phyloP scores from a whole-genome alignment of 371 early-diverging fungal species.

The Apophysomyces ossiformis region DNA sequence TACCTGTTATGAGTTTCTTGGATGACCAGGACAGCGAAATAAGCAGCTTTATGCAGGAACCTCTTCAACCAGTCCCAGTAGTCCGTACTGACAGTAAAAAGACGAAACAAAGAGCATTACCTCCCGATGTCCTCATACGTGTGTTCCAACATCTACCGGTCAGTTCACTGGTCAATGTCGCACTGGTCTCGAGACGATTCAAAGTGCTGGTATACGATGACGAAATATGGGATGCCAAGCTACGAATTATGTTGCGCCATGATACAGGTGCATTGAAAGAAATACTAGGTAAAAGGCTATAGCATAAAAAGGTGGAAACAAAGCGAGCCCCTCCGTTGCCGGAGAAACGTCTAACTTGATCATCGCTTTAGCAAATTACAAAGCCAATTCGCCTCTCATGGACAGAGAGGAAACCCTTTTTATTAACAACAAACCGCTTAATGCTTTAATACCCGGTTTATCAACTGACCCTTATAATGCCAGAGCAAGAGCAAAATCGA shows the following conservation, averaged over 20 bases:
- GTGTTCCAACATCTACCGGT: constrained; percentile 58
- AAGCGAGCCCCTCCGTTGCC: neutral
- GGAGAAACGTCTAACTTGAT: constrained; percentile 13
- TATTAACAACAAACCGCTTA: constrained; percentile 53
- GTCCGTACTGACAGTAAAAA: neutral
- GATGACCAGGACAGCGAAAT: neutral
- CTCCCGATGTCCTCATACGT: constrained; percentile 55
- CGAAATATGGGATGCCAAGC: constrained; percentile 65
- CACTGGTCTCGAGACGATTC: constrained; percentile 61
- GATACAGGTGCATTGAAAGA: constrained; percentile 40
- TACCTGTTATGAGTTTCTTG: constrained; percentile 14
- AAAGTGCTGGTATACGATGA: constrained; percentile 70
- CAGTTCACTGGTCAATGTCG: constrained; percentile 50
- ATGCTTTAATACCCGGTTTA: constrained; percentile 62
- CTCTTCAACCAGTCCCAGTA: constrained; percentile 16
- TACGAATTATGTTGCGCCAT: constrained; percentile 42
- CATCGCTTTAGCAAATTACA: constrained; percentile 8
- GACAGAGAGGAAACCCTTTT: constrained; percentile 38
- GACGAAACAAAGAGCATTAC: constrained; percentile 24
- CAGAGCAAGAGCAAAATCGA: constrained; percentile 55
- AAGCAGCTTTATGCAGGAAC: constrained; percentile 13
- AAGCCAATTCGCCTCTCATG: constrained; percentile 36
- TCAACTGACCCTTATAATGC: constrained; percentile 59
- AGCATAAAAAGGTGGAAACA: neutral
- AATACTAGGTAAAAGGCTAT: constrained; percentile 25